Base-by-base conservation (phyloP, 805 yeast genomes). In the Phaffomyces opuntiae region DNA sequence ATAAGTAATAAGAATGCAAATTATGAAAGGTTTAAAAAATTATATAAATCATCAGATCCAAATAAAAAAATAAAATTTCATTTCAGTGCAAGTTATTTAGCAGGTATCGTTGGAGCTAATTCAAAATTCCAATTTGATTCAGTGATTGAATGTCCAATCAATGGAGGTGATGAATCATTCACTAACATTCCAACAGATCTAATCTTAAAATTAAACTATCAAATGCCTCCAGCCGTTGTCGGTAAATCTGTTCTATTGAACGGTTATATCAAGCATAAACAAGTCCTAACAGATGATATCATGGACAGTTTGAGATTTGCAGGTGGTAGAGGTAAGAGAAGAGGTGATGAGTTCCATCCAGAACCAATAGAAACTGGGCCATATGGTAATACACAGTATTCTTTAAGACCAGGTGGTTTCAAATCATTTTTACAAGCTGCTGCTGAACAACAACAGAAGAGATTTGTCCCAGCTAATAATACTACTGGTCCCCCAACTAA, bases 171-270 rank as follows among this genome's bases (percentile, higher is more conserved):
- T 32, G 55, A 56, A 29, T 29, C 31, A 2, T 59, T 65, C 37
- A 66, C 60, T 5, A 74, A 68, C 36, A 56, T 79, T 14, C 67
- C 73, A 17, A 65, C 69, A 2, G 67, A 72, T 45, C 42, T 61
- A 24, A 64, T 72, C 39, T 53, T 77, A 34, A 67, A 69, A 27
- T 65, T 78, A 3, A 69, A 69, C 40, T 91, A 83, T 57, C 59
- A 69, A 38, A 74, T 82, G 75, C 91, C 96, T 4, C 66, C 71
- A 3, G 68, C 67, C 35, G 70, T 65, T 13, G 53, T 45, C 3
- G 83, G 88, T 31, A 93, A 91, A 60, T 83, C 95, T 2, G 85
- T 93, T 84, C 68, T 91, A 21, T 63, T 91, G 51, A 84, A 81
- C 39, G 97, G 97, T 0, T 87, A 70, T 57, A 78, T 80, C 49